Evolutionary conservation across 345 rosid species (phyloP).

Genomic region (Eucalyptus tenuipes): DNA sequence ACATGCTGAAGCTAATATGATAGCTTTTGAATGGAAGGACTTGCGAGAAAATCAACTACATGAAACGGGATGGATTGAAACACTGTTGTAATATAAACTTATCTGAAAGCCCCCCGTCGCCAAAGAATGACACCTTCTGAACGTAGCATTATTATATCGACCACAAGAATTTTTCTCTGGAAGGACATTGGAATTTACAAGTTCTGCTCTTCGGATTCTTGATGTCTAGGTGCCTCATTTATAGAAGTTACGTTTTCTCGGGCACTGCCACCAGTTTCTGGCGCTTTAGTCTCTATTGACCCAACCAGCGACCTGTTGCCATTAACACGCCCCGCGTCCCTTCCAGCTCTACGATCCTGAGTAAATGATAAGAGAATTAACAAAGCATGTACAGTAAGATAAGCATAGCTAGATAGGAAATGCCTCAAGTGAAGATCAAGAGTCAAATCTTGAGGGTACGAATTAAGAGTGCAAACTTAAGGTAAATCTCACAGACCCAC

Average conservation of each 20-base stretch:
- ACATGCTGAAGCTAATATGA: not conserved
- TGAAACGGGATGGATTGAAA: not conserved
- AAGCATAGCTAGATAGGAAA: not conserved
- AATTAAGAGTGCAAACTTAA: not conserved
- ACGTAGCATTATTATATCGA: not conserved
- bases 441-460: not conserved
- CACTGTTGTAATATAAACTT: not conserved
- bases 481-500: not conserved
- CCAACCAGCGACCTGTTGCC: not conserved
- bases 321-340: slow-evolving; percentile 4
- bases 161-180: not conserved
- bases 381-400: not conserved
- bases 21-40: not conserved
- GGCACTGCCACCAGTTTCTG: not conserved
- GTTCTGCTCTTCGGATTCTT: slow-evolving; percentile 3
- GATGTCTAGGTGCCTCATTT: not conserved
- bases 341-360: slow-evolving; percentile 18
- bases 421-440: not conserved
- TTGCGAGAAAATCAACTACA: not conserved
- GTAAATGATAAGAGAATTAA: not conserved
- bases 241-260: not conserved
- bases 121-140: not conserved
- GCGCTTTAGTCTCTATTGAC: slow-evolving; percentile 1
- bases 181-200: not conserved
- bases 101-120: not conserved